These are phyloP conservation scores for Picochlorum sp. DNA, from an alignment of 139 green algal genomes.

Conservation along the genomic window DNA sequence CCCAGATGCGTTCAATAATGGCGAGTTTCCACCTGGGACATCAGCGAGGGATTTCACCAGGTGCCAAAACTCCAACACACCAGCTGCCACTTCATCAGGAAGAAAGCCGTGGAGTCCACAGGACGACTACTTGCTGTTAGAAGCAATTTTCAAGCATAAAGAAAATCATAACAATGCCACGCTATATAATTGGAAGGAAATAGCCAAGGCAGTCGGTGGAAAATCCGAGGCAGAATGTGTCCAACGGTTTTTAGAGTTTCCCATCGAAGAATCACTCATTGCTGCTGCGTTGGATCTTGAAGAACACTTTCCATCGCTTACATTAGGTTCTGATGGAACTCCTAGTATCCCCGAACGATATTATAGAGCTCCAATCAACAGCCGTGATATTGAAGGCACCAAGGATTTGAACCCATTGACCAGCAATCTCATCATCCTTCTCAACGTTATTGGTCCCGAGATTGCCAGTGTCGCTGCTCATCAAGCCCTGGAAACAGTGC, in stretches of 20 bases:
- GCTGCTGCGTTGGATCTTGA: constrained; percentile 4
- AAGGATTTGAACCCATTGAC: constrained; percentile 66
- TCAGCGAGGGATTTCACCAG: constrained; percentile 77
- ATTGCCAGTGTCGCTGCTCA: constrained; percentile 78
- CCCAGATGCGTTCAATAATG: constrained; percentile 48
- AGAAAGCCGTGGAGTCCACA: constrained; percentile 51
- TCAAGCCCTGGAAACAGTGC: constrained; percentile 65
- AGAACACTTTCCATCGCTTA: not conserved
- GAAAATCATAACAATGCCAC: constrained; percentile 30
- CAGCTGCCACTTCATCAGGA: constrained; percentile 22
- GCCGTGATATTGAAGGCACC: constrained; percentile 45
- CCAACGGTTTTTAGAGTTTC: constrained; percentile 77
- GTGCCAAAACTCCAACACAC: constrained; percentile 16
- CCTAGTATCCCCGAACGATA: too few species aligned
- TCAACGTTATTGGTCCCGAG: constrained; percentile 60
- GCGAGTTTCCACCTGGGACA: constrained; percentile 62
- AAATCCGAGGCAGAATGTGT: constrained; percentile 75
- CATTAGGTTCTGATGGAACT: too few species aligned
- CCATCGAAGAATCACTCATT: constrained; percentile 77
- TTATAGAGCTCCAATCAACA: constrained; percentile 33
- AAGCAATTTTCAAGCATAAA: constrained; percentile 69
- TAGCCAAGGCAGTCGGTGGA: constrained; percentile 81
- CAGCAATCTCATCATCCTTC: constrained; percentile 71
- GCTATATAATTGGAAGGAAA: constrained; percentile 52
- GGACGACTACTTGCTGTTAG: constrained; percentile 67